Conservation (phyloP, 2,329 filamentous ascomycete species). For the Cylindrodendrum hubeiense region DNA sequence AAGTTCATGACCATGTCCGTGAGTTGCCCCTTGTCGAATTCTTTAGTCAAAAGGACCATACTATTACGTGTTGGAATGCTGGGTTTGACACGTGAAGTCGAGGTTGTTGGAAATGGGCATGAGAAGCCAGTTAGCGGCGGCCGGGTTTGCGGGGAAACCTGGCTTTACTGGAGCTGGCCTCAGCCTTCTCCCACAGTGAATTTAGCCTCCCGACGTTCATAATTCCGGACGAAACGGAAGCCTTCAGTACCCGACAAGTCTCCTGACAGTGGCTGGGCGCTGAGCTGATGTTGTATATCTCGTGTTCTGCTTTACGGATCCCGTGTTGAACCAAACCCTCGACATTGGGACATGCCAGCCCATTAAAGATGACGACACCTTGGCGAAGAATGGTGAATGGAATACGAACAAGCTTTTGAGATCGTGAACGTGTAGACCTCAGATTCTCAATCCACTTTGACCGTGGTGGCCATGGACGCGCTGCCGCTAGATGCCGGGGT, state of each 20-base stretch:
- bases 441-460: slow-evolving; percentile 11
- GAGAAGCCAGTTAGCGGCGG: slow-evolving; percentile 23
- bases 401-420: background rate
- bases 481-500: background rate
- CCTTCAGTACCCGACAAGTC: background rate
- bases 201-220: background rate
- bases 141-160: slow-evolving; percentile 45
- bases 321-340: background rate
- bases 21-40: slow-evolving; percentile 28
- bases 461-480: slow-evolving; percentile 2
- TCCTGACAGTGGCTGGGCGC: background rate
- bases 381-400: slow-evolving; percentile 18
- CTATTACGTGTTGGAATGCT: slow-evolving; percentile 44
- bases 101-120: slow-evolving; percentile 27
- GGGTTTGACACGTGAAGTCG: slow-evolving; percentile 35
- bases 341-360: background rate
- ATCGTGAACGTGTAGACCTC: slow-evolving; percentile 12
- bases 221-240: background rate
- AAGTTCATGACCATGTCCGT: slow-evolving; percentile 26
- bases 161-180: slow-evolving; percentile 35
- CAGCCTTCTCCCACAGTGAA: slow-evolving; percentile 15
- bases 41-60: slow-evolving; percentile 41
- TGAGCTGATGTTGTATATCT: slow-evolving; percentile 3
- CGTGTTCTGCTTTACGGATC: background rate
- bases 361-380: slow-evolving; percentile 17